Conservation (phyloP, 129 eudicot genomes). For the Solidago caesia region DNA sequence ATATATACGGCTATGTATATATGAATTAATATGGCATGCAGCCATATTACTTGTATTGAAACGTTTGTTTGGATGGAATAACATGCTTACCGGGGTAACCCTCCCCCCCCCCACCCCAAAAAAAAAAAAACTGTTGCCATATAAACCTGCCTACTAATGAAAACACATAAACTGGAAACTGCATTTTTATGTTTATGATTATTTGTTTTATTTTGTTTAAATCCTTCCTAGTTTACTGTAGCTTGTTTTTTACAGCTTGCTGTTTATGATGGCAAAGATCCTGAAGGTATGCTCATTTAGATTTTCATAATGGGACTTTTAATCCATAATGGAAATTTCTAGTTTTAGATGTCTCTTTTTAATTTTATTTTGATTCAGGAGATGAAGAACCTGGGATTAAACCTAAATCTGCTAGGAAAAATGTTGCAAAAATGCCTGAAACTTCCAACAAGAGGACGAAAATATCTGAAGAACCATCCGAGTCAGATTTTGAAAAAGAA, state of each 20-base stretch:
- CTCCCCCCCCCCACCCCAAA: too few species aligned
- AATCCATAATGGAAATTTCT: background rate
- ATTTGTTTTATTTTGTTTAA: background rate
- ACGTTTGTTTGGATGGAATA: too few species aligned
- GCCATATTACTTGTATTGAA: too few species aligned
- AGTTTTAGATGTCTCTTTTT: background rate
- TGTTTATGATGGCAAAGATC: constrained; percentile 69
- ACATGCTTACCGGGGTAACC: too few species aligned
- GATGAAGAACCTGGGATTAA: constrained; percentile 37
- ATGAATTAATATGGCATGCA: too few species aligned
- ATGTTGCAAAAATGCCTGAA: constrained; percentile 37
- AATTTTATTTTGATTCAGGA: constrained; percentile 1
- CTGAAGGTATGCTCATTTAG: constrained; percentile 39
- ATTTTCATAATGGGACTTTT: background rate
- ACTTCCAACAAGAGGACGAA: constrained; percentile 53
- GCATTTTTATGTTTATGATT: background rate
- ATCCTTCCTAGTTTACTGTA: background rate
- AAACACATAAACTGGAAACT: too few species aligned
- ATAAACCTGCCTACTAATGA: background rate
- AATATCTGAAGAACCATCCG: constrained; percentile 49
- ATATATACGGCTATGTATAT: too few species aligned
- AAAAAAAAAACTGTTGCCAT: too few species aligned
- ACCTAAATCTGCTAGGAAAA: constrained; percentile 30
- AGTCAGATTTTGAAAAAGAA: constrained; percentile 53
- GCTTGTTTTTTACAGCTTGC: constrained; percentile 57